Evolutionary conservation across 768 basidiomycete genomes (phyloP), one percentile per base, ranked within the genome.

Genomic region (Dacryopinax primogenitus): DNA sequence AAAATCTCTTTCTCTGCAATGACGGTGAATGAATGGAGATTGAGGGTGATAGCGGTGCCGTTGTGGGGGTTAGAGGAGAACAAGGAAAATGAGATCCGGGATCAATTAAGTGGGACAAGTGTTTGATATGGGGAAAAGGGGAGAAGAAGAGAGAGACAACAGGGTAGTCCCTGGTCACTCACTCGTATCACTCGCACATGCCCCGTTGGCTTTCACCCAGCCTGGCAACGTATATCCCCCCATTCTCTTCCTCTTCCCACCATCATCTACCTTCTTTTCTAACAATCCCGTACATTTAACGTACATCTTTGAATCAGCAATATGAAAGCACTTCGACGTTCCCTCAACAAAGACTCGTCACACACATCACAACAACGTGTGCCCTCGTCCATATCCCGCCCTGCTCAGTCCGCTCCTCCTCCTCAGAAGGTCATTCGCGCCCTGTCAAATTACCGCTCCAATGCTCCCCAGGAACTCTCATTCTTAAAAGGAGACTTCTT

Each of bases 401-500:
- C 88, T 3, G 75, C 83, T 23, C 78, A 83, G 45, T 82, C 87
- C 28, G 84, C 89, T 67, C 75, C 86, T 0, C 92, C 92, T 0
- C 93, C 96, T 1, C 90, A 94, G 76, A 95, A 93, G 74, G 94
- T 97, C 74, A 95, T 99, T 70, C 88, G 90, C 66, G 94, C 95
- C 1, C 77, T 88, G 68, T 76, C 81, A 11, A 70, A 79, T 1
- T 85, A 91, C 77, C 77, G 81, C 58, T 83, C 90, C 1, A 79
- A 82, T 66, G 82, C 84, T 0, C 91, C 93, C 1, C 86, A 90
- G 72, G 86, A 97, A 69, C 84, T 99, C 44, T 83, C 89, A 33
- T 98, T 97, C 75, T 79, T 83, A 69, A 88, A 89, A 76, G 96
- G 96, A 68, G 96, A 99, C 77, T 96, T 98, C 77, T 98, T 97